Base-by-base conservation (phyloP, 1,284 basidiomycete genomes). In the Microstroma glucosiphilum region DNA sequence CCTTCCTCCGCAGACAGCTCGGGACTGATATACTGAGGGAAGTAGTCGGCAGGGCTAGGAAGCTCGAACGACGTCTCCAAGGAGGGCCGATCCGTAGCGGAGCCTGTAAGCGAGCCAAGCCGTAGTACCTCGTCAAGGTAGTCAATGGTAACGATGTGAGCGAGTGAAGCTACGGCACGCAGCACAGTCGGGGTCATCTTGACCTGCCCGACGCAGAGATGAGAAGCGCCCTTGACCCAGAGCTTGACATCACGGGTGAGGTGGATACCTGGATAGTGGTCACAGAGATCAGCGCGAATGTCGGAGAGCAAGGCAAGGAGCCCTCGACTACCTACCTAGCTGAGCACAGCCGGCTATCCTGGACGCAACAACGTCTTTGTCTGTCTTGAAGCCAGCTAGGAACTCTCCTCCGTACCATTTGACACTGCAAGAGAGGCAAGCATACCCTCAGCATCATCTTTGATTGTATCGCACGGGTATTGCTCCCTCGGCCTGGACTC, bases 61-160 rank as follows among this genome's bases (percentile, higher is more conserved):
- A 68, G 58, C n/a, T 58, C 55, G 42, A 70, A 67, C 4, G 51
- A 46, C 1, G 57, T 64, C 55, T 73, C 67, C 58, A 71, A 60
- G 1, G 70, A 71, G 1, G 21, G 30, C 0, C 61, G 59, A 13
- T 69, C 70, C 42, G 66, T 66, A 3, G 62, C 61, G 12, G 66
- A 64, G 9, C 30, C 30, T 37, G 30, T 37, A 11, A 68, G 59
- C 9, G 66, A 42, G 2, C 62, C 67, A 51, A 61, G 56, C 7
- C 62, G 67, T 19, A 71, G 26, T 30, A 73, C 60, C 56, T 73
- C 66, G 9, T 57, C 56, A 30, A 71, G 59, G 58, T 66, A 72
- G 15, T 63, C 63, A 48, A 63, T 55, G 37, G 62, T 64, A 37
- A 73, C 63, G 43, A 73, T 60, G 21, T 64, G 67, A 1, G 51